phyloP scores from a whole-genome alignment of 176 grass and related monocot species.

The Saccharum officinarum region DNA sequence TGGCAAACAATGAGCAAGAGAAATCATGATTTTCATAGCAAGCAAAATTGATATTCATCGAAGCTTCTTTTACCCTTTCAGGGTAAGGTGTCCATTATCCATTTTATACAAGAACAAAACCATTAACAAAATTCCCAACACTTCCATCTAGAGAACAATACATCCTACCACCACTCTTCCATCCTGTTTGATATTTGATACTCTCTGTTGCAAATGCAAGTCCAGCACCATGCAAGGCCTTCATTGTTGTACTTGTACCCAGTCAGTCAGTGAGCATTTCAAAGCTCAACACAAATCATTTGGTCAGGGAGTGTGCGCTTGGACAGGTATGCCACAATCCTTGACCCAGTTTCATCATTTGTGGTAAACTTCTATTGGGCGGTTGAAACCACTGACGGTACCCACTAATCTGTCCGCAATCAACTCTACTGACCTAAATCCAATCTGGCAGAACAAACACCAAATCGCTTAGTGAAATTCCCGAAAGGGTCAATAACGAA shows the following conservation, averaged over 20 bases:
- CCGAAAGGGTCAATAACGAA: background rate
- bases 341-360: conserved; percentile 58
- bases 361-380: conserved; percentile 68
- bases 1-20: background rate
- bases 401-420: conserved; percentile 65
- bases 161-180: background rate
- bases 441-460: conserved; percentile 57
- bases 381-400: conserved; percentile 72
- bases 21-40: background rate
- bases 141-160: background rate
- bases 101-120: conserved; percentile 1
- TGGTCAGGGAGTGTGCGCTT: background rate
- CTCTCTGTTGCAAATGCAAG: background rate
- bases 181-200: background rate
- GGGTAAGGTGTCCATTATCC: background rate
- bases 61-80: background rate
- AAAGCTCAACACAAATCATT: conserved; percentile 6
- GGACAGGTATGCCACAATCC: background rate
- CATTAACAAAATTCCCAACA: background rate
- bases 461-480: background rate
- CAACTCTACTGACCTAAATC: conserved; percentile 80
- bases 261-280: background rate
- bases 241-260: background rate
- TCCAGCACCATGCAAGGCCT: no score
- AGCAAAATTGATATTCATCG: background rate